Evolutionary conservation across 306 rosid genomes (phyloP).

Genomic region (Lathyrus tuberosus): DNA sequence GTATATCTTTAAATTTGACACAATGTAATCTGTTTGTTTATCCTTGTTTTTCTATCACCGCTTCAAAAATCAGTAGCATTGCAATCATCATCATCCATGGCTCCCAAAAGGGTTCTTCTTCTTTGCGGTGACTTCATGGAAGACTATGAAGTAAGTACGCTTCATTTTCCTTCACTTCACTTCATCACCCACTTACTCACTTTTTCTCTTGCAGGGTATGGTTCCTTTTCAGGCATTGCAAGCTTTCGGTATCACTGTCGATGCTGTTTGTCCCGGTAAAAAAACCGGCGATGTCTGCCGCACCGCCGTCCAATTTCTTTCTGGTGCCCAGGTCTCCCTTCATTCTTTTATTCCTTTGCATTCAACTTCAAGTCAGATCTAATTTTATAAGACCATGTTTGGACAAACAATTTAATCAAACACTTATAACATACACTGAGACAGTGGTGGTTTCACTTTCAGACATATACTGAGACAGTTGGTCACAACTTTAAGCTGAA

Average conservation of each 20-base stretch:
- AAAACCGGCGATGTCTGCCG: slow-evolving; percentile 78
- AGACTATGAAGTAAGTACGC: slow-evolving; percentile 60
- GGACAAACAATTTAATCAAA: background rate
- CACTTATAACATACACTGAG: background rate
- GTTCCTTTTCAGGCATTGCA: slow-evolving; percentile 86
- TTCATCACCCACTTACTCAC: slow-evolving; percentile 9
- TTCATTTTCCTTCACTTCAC: background rate
- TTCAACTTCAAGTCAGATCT: background rate
- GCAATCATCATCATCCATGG: slow-evolving; percentile 35
- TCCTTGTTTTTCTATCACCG: background rate
- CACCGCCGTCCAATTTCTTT: slow-evolving; percentile 57
- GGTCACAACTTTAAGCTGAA: slow-evolving; percentile 87
- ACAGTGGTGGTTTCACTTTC: too few species aligned
- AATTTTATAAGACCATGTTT: background rate
- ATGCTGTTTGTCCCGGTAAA: slow-evolving; percentile 86
- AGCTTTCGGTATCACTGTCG: slow-evolving; percentile 74
- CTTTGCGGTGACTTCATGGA: slow-evolving; percentile 93
- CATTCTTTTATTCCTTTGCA: background rate
- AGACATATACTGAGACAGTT: slow-evolving; percentile 67
- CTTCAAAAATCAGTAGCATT: background rate
- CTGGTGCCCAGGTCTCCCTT: slow-evolving; percentile 61
- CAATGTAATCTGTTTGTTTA: too few species aligned
- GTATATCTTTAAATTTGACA: too few species aligned
- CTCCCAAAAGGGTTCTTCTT: slow-evolving; percentile 59
- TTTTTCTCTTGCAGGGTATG: slow-evolving; percentile 58